A percentile compares a stretch with the other conserved stretches of the same genome.
These are phyloP conservation scores for Gorgonomyces haynaldii DNA, from an alignment of 192 early-diverging fungal genomes.

Conservation along the genomic window DNA sequence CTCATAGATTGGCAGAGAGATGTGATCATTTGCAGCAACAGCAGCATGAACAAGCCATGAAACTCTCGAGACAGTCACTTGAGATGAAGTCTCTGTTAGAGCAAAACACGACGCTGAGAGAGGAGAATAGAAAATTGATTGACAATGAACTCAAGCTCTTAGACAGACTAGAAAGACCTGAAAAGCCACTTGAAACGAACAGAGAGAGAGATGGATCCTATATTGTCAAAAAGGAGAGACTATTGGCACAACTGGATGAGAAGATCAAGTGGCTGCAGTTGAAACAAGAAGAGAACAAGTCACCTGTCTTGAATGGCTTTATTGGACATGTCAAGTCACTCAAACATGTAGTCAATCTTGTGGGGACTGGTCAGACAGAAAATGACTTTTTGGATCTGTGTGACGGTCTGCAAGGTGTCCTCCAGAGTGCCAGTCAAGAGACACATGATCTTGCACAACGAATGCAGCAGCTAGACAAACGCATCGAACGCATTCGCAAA, in stretches of 20 bases:
- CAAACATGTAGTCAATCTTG: neutral
- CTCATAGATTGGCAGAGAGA: no score
- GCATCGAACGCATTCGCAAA: no score
- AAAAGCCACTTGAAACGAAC: neutral
- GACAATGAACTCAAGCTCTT: conserved; percentile 14
- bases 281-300: neutral
- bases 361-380: neutral
- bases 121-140: conserved; percentile 14
- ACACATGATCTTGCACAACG: no score
- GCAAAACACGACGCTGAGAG: conserved; percentile 17
- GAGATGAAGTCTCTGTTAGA: conserved; percentile 28
- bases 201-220: neutral
- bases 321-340: no score
- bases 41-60: conserved; percentile 6
- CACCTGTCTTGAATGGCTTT: neutral
- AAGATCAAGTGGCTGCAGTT: neutral
- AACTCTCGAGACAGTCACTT: conserved; percentile 30
- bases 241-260: conserved; percentile 1
- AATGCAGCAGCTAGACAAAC: no score
- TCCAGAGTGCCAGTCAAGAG: no score
- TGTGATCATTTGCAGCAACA: neutral
- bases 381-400: neutral
- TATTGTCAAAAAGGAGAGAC: neutral
- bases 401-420: neutral
- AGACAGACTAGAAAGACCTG: neutral